These are phyloP conservation scores for Cyberlindnera suaveolens DNA, from an alignment of 805 yeast genomes.

Conservation along the genomic window DNA sequence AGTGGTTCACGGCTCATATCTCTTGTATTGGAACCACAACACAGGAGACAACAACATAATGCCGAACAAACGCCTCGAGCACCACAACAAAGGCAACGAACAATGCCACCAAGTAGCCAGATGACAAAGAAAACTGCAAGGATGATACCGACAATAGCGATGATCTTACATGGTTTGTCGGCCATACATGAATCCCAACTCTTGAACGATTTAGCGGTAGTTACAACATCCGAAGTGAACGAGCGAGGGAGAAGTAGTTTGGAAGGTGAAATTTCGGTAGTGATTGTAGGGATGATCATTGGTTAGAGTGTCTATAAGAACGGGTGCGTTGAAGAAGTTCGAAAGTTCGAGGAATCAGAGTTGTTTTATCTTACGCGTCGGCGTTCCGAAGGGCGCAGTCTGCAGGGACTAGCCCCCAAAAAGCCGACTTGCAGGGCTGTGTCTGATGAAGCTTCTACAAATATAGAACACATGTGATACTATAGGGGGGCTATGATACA, in stretches of 20 bases:
- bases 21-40: constrained; percentile 14
- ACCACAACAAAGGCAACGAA: constrained; percentile 55
- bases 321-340: no score
- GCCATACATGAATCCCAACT: constrained; percentile 79
- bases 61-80: constrained; percentile 43
- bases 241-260: constrained; percentile 9
- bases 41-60: constrained; percentile 45
- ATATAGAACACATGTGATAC: no score
- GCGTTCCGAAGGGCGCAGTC: no score
- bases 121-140: constrained; percentile 47
- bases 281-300: constrained; percentile 8
- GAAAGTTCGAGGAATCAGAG: no score
- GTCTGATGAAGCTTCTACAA: no score
- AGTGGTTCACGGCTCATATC: constrained; percentile 3
- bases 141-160: constrained; percentile 67
- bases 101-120: constrained; percentile 50
- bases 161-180: constrained; percentile 66
- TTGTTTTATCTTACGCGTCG: no score
- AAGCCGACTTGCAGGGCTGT: no score
- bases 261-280: constrained; percentile 9
- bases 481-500: no score
- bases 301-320: not conserved
- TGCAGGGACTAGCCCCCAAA: no score
- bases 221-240: constrained; percentile 18
- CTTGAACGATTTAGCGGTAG: constrained; percentile 43